Evolutionary conservation across 2,329 filamentous ascomycete genomes (phyloP).

Genomic region (Fusarium zealandicum): DNA sequence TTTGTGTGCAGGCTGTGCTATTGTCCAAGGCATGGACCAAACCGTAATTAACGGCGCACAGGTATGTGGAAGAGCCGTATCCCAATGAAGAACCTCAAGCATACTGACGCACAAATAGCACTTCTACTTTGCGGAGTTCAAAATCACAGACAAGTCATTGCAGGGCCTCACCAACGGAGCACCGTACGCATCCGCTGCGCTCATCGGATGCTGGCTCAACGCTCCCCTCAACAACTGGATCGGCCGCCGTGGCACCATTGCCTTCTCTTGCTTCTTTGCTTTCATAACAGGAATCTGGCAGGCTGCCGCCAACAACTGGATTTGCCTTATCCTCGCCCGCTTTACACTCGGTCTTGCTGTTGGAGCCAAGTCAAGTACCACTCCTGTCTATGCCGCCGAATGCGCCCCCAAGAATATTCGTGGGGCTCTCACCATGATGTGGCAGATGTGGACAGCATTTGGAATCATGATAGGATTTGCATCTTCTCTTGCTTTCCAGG

Average conservation of each 20-base stretch:
- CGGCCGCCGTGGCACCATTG: conserved; percentile 69
- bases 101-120: conserved; percentile 39
- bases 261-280: conserved; percentile 64
- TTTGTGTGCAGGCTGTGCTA: conserved; percentile 59
- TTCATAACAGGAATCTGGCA: conserved; percentile 55
- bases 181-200: conserved; percentile 60
- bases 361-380: conserved; percentile 68
- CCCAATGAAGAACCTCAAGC: not conserved
- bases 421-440: conserved; percentile 81
- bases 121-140: conserved; percentile 44
- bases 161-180: conserved; percentile 62
- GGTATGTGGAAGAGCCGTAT: conserved; percentile 14
- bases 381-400: conserved; percentile 77
- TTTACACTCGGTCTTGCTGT: conserved; percentile 74
- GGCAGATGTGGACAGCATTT: conserved; percentile 56
- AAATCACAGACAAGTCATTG: conserved; percentile 46
- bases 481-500: conserved; percentile 60
- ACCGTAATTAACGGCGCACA: conserved; percentile 65
- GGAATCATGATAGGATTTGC: conserved; percentile 57
- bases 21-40: conserved; percentile 69
- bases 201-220: conserved; percentile 50
- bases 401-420: conserved; percentile 71
- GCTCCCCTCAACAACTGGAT: conserved; percentile 62
- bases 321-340: conserved; percentile 67
- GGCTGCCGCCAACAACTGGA: conserved; percentile 56